These are phyloP conservation scores for Conoideocrella luteorostrata DNA, from an alignment of 2,329 filamentous ascomycete genomes.

Conservation along the genomic window DNA sequence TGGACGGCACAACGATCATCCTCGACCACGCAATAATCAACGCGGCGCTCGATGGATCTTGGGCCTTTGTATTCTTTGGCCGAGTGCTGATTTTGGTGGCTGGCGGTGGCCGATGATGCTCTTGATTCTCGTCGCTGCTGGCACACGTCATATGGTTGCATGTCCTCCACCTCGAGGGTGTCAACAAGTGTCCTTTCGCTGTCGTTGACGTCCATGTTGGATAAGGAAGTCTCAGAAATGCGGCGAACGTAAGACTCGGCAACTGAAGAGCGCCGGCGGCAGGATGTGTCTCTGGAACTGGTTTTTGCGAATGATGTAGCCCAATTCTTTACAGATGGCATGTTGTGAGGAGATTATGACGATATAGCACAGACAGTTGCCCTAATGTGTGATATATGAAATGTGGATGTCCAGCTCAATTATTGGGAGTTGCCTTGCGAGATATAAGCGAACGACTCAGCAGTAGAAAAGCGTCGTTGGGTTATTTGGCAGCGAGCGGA, in stretches of 20 bases:
- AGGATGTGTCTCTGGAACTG: not conserved
- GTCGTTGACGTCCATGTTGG: constrained; percentile 6
- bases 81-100: not conserved
- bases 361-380: too few relatives aligned
- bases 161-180: constrained; percentile 1
- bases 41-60: constrained; percentile 10
- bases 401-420: too few relatives aligned
- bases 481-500: not conserved
- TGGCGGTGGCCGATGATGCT: not conserved
- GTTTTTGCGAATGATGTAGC: not conserved
- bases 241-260: not conserved
- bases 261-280: not conserved
- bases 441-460: too few relatives aligned
- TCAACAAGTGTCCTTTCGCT: constrained; percentile 8
- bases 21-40: constrained; percentile 11
- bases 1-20: constrained; percentile 5
- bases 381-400: too few relatives aligned
- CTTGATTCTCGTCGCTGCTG: not conserved
- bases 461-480: not conserved
- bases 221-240: not conserved
- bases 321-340: constrained; percentile 9
- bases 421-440: too few relatives aligned
- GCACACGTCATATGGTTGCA: not conserved
- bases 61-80: not conserved
- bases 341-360: not conserved